phyloP scores from a whole-genome alignment of 139 green algal species.

The Coelastrella sp. region DNA sequence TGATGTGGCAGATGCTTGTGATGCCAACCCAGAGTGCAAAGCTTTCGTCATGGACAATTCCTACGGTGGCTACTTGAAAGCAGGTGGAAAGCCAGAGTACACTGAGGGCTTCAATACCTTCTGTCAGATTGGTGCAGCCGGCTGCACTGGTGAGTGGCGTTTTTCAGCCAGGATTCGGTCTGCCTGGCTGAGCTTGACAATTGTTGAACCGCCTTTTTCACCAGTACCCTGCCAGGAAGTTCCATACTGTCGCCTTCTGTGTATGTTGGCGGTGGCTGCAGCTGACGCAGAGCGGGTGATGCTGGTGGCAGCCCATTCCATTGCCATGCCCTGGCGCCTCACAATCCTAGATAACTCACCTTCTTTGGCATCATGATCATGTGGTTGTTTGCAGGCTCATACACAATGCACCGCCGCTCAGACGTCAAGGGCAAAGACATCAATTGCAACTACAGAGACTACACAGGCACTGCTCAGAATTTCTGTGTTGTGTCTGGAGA shows the following conservation, averaged over 20 bases:
- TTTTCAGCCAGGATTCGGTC: too few relatives aligned
- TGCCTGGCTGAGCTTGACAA: too few relatives aligned
- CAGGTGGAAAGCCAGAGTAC: neutral
- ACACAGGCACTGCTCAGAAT: neutral
- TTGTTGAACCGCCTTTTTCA: too few relatives aligned
- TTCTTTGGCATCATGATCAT: too few relatives aligned
- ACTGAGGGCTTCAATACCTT: constrained; percentile 25
- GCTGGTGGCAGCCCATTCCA: too few relatives aligned
- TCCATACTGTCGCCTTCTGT: too few relatives aligned
- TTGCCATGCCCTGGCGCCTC: too few relatives aligned
- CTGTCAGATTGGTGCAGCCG: neutral
- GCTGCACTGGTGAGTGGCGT: constrained; percentile 5
- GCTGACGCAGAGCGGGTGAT: too few relatives aligned
- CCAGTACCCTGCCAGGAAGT: too few relatives aligned
- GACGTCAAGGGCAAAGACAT: neutral
- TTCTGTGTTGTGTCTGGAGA: neutral
- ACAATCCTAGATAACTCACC: too few relatives aligned
- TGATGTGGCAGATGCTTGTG: constrained; percentile 14
- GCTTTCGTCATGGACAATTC: constrained; percentile 1
- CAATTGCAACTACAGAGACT: neutral
- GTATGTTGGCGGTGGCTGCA: too few relatives aligned
- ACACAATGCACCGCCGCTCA: neutral
- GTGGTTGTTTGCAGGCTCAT: neutral
- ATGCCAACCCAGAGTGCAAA: constrained; percentile 6
- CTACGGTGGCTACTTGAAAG: constrained; percentile 21